A percentile compares a stretch with the other conserved stretches of the same genome.
phyloP scores from a whole-genome alignment of 768 basidiomycete species.

The Artomyces pyxidatus region DNA sequence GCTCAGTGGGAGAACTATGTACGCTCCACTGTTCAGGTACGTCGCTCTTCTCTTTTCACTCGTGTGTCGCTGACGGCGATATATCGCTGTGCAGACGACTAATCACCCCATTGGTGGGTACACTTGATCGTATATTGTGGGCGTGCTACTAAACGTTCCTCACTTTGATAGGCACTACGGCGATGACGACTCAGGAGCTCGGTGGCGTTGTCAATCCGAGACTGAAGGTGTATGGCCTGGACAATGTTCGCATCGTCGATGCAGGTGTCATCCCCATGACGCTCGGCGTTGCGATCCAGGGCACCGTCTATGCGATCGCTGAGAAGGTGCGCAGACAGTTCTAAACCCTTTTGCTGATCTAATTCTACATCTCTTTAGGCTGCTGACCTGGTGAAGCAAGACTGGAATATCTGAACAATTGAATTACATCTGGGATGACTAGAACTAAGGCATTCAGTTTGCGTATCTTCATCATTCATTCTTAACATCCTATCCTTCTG shows the following conservation, averaged over 20 bases:
- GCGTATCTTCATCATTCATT: no score
- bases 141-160: no score
- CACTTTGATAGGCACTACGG: conserved; percentile 27
- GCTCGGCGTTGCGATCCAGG: not conserved
- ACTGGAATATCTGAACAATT: not conserved
- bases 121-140: no score
- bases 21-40: not conserved
- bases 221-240: conserved; percentile 6
- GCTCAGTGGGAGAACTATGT: not conserved
- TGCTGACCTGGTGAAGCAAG: not conserved
- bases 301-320: conserved; percentile 1
- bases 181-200: conserved; percentile 18
- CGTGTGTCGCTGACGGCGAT: not conserved
- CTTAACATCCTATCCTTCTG: no score
- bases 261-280: not conserved
- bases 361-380: not conserved
- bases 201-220: conserved; percentile 2
- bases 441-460: no score
- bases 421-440: no score
- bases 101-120: not conserved
- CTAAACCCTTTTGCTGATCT: not conserved
- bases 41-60: not conserved
- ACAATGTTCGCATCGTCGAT: conserved; percentile 3
- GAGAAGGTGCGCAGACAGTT: not conserved
- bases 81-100: not conserved